Evolutionary conservation across 345 rosid genomes (phyloP).

Genomic region (Lenwebbia sp.): DNA sequence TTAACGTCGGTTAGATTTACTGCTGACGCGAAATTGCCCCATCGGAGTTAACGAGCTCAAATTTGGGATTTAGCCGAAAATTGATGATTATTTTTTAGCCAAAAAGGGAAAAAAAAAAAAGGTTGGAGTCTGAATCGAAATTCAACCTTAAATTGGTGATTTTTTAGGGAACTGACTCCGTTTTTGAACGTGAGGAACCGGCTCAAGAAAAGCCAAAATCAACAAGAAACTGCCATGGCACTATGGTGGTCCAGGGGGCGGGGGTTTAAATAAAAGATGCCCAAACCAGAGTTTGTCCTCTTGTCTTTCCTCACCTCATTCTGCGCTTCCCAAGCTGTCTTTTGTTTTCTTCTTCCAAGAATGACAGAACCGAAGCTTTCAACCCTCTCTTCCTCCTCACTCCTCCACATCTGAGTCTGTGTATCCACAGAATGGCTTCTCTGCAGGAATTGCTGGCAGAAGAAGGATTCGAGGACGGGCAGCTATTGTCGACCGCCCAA

Average conservation of each 20-base stretch:
- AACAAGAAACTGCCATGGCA: not conserved
- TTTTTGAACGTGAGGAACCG: not conserved
- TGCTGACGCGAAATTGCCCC: not conserved
- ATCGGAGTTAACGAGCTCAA: not conserved
- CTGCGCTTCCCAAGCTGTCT: not conserved
- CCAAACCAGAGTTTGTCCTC: not conserved
- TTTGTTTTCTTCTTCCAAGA: not conserved
- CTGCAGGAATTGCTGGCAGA: constrained; percentile 31
- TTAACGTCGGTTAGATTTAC: not conserved
- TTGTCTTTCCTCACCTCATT: not conserved
- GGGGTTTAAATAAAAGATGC: not conserved
- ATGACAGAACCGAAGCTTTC: not conserved
- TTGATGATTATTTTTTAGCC: not conserved
- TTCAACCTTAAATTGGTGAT: not conserved
- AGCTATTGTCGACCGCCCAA: not conserved
- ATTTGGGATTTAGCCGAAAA: not conserved
- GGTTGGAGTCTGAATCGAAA: not conserved
- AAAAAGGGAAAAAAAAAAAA: not conserved
- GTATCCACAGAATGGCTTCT: constrained; percentile 18
- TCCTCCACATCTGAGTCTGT: not conserved
- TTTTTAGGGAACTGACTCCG: not conserved
- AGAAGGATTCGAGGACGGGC: constrained; percentile 23
- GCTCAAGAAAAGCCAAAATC: not conserved
- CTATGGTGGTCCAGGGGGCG: not conserved
- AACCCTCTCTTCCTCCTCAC: not conserved